phyloP scores from a whole-genome alignment of 169 alveolate genomes.

The Plasmodium ovale region DNA sequence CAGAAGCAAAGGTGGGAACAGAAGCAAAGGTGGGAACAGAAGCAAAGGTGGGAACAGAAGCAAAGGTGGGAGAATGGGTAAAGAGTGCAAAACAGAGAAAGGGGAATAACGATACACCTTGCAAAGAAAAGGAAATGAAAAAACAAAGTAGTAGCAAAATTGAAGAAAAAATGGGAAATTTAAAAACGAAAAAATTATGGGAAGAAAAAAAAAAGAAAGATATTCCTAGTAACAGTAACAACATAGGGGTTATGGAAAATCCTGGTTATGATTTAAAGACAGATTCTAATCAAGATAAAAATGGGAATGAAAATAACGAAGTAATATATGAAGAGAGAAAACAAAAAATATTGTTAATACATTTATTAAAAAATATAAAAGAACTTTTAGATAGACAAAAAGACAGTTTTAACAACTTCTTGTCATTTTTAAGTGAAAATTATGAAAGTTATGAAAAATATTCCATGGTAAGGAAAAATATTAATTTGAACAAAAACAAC shows the following conservation, averaged over 20 bases:
- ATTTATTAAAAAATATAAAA: conserved; percentile 43
- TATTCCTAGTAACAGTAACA: too few relatives aligned
- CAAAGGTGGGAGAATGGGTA: neutral
- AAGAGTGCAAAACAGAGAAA: neutral
- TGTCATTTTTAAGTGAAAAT: conserved; percentile 63
- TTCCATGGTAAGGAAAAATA: neutral
- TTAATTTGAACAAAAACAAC: neutral
- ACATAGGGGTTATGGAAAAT: neutral
- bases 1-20: neutral
- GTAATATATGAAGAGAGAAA: conserved; percentile 44
- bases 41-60: neutral
- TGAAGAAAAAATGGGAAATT: neutral
- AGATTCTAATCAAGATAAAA: neutral
- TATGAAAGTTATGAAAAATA: conserved; percentile 48
- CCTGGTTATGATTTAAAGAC: neutral
- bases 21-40: neutral
- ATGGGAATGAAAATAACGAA: neutral
- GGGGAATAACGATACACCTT: neutral
- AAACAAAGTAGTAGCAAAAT: neutral
- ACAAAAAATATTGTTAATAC: conserved; percentile 41
- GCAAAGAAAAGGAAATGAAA: neutral
- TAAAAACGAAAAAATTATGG: neutral
- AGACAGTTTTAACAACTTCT: conserved; percentile 24
- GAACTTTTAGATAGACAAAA: conserved; percentile 55
- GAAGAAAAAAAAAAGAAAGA: neutral